Conservation (phyloP, 306 rosid species). For the Glycine soja region DNA sequence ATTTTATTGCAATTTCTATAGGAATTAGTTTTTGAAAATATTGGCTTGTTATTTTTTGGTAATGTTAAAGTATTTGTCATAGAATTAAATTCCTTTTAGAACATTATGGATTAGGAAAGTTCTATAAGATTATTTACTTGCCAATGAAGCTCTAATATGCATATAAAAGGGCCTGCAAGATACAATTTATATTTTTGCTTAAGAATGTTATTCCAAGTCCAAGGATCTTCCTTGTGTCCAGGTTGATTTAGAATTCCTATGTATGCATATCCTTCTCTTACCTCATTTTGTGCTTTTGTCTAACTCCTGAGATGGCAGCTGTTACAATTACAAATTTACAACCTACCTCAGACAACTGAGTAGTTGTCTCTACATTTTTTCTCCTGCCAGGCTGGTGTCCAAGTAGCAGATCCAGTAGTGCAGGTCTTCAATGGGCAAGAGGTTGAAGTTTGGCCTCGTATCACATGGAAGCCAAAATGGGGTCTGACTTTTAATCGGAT, state of each 20-base stretch:
- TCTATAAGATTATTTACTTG: slow-evolving; percentile 11
- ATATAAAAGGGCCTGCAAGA: slow-evolving; percentile 18
- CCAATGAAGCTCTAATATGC: slow-evolving; percentile 19
- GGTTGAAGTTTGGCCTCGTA: slow-evolving; percentile 89
- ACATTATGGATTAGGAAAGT: neutral
- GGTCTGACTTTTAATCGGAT: slow-evolving; percentile 71
- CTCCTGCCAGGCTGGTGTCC: slow-evolving; percentile 75
- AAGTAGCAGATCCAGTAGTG: slow-evolving; percentile 76
- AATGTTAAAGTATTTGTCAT: neutral
- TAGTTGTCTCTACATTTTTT: slow-evolving; percentile 29
- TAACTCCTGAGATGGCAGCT: slow-evolving; percentile 5
- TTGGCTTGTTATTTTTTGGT: slow-evolving; percentile 9
- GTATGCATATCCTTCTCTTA: neutral
- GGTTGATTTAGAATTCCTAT: neutral
- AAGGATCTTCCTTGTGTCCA: slow-evolving; percentile 13
- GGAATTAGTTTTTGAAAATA: slow-evolving; percentile 34
- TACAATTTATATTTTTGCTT: slow-evolving; percentile 19
- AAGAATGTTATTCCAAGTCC: slow-evolving; percentile 3
- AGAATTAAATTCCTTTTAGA: neutral
- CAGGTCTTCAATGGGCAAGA: slow-evolving; percentile 85
- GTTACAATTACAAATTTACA: neutral
- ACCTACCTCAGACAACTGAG: slow-evolving; percentile 13
- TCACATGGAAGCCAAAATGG: slow-evolving; percentile 97
- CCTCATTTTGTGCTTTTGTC: slow-evolving; percentile 33
- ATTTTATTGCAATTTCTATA: slow-evolving; percentile 17